Conservation (phyloP, 2,329 filamentous ascomycete species). For the Calonectria hawksworthii region DNA sequence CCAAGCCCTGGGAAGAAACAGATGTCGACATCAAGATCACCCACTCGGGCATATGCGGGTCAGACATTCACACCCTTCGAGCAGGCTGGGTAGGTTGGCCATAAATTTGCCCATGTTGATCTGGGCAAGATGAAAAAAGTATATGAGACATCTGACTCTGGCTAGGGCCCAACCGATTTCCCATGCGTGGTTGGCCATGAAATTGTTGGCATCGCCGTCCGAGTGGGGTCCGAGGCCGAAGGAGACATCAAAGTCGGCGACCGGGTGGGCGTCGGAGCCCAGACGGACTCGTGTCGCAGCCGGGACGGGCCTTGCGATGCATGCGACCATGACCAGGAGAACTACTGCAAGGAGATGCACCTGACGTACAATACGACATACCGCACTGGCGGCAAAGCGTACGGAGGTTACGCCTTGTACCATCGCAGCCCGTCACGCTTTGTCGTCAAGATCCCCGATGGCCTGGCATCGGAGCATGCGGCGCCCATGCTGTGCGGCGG, state of each 20-base stretch:
- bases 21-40: constrained; percentile 76
- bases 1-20: constrained; percentile 76
- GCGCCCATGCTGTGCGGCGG: constrained; percentile 89
- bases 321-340: constrained; percentile 77
- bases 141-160: constrained; percentile 52
- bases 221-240: constrained; percentile 63
- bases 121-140: constrained; percentile 55
- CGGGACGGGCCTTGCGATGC: constrained; percentile 56
- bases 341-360: constrained; percentile 73
- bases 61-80: constrained; percentile 70
- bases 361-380: constrained; percentile 72
- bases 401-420: constrained; percentile 68
- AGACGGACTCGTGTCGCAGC: constrained; percentile 76
- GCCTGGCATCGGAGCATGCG: constrained; percentile 70
- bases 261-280: constrained; percentile 78
- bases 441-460: constrained; percentile 80
- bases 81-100: constrained; percentile 63
- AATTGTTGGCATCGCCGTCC: constrained; percentile 71
- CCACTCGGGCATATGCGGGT: constrained; percentile 77
- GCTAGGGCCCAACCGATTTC: constrained; percentile 43
- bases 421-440: constrained; percentile 43
- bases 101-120: constrained; percentile 34
- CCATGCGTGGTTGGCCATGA: constrained; percentile 75
- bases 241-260: constrained; percentile 70
- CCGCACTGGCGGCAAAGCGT: constrained; percentile 73